phyloP scores from a whole-genome alignment of 2,329 filamentous ascomycete species.

The Arthroderma sp. region DNA sequence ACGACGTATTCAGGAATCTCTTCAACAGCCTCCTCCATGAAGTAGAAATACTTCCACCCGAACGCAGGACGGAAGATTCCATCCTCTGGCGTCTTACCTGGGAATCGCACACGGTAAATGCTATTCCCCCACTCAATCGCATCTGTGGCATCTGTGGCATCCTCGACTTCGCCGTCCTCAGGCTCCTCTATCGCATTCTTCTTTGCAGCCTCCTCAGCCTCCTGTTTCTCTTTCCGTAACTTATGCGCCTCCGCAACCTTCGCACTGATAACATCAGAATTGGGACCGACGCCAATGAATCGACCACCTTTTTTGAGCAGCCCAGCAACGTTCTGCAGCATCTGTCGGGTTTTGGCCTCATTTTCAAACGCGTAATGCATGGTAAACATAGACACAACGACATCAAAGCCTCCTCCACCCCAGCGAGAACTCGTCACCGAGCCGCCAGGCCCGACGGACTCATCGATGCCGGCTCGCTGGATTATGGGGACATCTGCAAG shows the following conservation, averaged over 20 bases:
- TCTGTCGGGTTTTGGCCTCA: constrained; percentile 76
- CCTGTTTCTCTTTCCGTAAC: constrained; percentile 34
- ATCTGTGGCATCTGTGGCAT: constrained; percentile 52
- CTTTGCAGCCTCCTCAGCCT: constrained; percentile 30
- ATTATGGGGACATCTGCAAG: constrained; percentile 73
- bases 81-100: constrained; percentile 66
- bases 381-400: constrained; percentile 98
- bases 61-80: constrained; percentile 89
- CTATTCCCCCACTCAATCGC: constrained; percentile 76
- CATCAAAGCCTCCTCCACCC: constrained; percentile 73
- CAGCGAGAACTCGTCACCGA: constrained; percentile 49
- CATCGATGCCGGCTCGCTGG: constrained; percentile 75
- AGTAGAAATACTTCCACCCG: constrained; percentile 97
- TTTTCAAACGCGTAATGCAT: constrained; percentile 98
- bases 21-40: constrained; percentile 89
- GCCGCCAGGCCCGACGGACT: constrained; percentile 46
- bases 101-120: constrained; percentile 84
- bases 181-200: constrained; percentile 20
- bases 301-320: constrained; percentile 85
- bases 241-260: constrained; percentile 68
- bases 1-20: constrained; percentile 96
- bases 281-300: constrained; percentile 93
- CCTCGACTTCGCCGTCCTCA: constrained; percentile 42
- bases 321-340: constrained; percentile 87
- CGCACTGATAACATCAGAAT: constrained; percentile 76